A percentile compares a stretch with the other conserved stretches of the same genome.
Conservation (phyloP, 345 rosid genomes). For the Abelmoschus esculentus region DNA sequence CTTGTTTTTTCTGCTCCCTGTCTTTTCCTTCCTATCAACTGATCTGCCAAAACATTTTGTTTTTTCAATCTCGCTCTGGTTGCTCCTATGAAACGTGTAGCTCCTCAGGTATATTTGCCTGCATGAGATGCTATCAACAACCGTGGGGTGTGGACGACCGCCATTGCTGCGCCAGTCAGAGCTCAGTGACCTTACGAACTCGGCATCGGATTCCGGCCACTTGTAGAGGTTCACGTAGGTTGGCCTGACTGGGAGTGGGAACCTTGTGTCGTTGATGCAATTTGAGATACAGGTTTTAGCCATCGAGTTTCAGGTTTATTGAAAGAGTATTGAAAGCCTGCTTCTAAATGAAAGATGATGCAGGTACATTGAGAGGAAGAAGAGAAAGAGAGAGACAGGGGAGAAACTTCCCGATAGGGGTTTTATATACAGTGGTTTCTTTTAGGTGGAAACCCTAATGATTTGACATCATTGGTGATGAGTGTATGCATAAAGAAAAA, state of each 20-base stretch:
- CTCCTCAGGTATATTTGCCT: slow-evolving; percentile 79
- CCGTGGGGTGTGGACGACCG: slow-evolving; percentile 28
- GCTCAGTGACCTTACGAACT: slow-evolving; percentile 46
- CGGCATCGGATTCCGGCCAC: slow-evolving; percentile 77
- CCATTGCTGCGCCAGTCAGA: slow-evolving; percentile 19
- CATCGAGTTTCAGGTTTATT: slow-evolving; percentile 23
- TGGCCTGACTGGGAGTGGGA: slow-evolving; percentile 48
- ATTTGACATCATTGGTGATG: slow-evolving; percentile 4
- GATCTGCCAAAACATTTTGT: slow-evolving; percentile 38
- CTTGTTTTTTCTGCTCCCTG: slow-evolving; percentile 15
- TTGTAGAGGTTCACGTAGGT: slow-evolving; percentile 61
- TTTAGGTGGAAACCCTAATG: background rate
- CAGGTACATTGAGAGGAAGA: background rate
- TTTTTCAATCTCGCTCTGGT: slow-evolving; percentile 27
- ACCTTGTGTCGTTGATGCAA: slow-evolving; percentile 62
- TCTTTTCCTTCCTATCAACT: slow-evolving; percentile 21
- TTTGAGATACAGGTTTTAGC: slow-evolving; percentile 69
- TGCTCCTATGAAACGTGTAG: slow-evolving; percentile 66
- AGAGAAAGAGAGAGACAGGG: background rate
- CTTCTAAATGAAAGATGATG: slow-evolving; percentile 1
- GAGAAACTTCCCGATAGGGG: background rate
- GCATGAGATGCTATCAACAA: slow-evolving; percentile 78
- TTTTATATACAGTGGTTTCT: background rate
- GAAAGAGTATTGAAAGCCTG: background rate
- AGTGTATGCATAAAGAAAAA: background rate